Evolutionary conservation across 805 yeast species (phyloP), one percentile per base, ranked within the genome.

Genomic region (Grigorovia transvaalensis): DNA sequence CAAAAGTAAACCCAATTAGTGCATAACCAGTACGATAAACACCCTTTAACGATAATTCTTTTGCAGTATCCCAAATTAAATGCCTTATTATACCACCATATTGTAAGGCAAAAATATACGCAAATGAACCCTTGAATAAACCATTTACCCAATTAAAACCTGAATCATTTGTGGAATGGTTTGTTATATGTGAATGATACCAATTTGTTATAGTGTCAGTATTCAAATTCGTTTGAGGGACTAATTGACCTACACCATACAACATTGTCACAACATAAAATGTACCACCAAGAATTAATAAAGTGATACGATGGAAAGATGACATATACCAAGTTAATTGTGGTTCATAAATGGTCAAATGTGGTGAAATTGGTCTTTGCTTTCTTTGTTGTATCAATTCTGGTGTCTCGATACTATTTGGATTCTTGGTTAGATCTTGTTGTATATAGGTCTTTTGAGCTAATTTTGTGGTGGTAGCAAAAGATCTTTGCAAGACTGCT

Each of bases 21-120:
- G 79, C 73, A 71, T 88, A 87, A 57, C 96, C 98, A 41, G 97
- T 89, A 72, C 84, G 81, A 81, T 86, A 85, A 53, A 93, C 96
- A 59, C 96, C 97, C 65, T 84, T 80, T 60, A 87, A 64, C 55
- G 89, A 78, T 66, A 91, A 77, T 70, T 84, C 86, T 59, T 73
- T 75, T 68, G 96, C 96, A 50, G 81, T 68, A 69, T 93, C 99
- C 99, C 99, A 93, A 51, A 87, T 65, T 70, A 91, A 74, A 70
- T 93, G 99, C 79, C 99, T 88, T 57, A 91, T 54, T 62, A 98
- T 97, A 68, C 90, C 88, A 67, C 76, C 80, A 47, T 78, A 63
- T 71, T 93, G 99, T 84, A 80, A 89, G 33, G 85, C 85, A 70
- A 93, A 88, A 58, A 96, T 90, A 74, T 79, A 79, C 9, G 93